phyloP scores from a whole-genome alignment of 495 filamentous ascomycete species.

The Hyphodiscus hymeniophilus region DNA sequence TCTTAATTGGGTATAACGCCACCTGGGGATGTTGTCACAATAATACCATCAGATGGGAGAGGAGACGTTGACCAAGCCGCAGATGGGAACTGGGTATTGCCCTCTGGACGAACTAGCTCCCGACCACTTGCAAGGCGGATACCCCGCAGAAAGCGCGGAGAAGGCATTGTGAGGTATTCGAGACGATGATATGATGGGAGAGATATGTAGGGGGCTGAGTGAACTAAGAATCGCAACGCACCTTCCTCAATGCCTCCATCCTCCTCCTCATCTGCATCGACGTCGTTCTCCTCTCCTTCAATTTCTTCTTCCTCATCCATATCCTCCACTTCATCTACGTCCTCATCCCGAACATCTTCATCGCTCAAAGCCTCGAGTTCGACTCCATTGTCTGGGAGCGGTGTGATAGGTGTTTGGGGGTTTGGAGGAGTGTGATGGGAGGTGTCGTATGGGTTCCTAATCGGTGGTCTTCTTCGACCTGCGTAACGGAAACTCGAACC shows the following conservation, averaged over 20 bases:
- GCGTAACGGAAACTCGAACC: constrained; percentile 3
- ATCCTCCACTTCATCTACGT: constrained; percentile 26
- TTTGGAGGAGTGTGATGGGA: constrained; percentile 11
- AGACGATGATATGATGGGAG: no score
- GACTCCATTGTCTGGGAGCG: constrained; percentile 19
- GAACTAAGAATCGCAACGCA: constrained; percentile 14
- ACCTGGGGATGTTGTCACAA: no score
- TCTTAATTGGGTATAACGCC: no score
- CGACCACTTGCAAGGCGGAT: background rate
- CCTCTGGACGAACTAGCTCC: background rate
- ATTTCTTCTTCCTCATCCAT: constrained; percentile 15
- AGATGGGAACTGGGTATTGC: background rate
- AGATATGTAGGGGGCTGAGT: no score
- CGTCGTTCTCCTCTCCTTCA: constrained; percentile 16
- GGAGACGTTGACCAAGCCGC: background rate
- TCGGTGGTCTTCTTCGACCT: constrained; percentile 2
- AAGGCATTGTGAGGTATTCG: background rate
- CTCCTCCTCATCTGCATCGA: constrained; percentile 25
- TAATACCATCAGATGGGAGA: background rate
- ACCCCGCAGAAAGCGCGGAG: background rate
- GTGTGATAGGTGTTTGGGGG: constrained; percentile 23
- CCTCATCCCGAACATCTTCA: constrained; percentile 21
- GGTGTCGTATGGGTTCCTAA: constrained; percentile 16
- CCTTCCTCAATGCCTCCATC: constrained; percentile 29
- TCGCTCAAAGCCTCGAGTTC: constrained; percentile 22